Evolutionary conservation across 2,329 filamentous ascomycete genomes (phyloP), one percentile per base, ranked within the genome.

Genomic region (Trichoderma atrobrunneum): DNA sequence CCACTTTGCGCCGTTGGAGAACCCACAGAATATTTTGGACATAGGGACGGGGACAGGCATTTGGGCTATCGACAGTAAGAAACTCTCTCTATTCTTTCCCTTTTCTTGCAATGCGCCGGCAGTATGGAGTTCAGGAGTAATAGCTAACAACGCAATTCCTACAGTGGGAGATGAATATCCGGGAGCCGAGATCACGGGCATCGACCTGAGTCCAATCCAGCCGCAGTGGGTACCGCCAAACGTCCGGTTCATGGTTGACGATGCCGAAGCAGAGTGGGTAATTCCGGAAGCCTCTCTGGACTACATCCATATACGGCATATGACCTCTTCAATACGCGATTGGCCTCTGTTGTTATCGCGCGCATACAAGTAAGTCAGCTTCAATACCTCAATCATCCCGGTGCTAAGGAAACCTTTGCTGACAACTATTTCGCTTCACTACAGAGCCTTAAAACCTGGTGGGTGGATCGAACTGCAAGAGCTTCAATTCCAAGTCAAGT

Each of bases 1-100:
- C 16, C 82, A 83, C 70, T 80, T 81, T 67, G 81, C 84, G 32
- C 85, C 84, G 1, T 75, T 87, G 3, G 77, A 81, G 14, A 76
- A 80, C 11, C 75, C 73, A 16, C 75, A 85, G 61, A 76, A 76
- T 67, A 76, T 85, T 4, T 77, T 85, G 24, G 84, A 86, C 73
- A 73, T 86, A 32, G 84, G 84, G 80, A 79, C 73, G 73, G 80
- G 65, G 2, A 73, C 71, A 14, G 75, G 73, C 73, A 79, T 75
- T 2, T 88, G 86, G 85, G 85, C 86, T 0, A 84, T 88, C 63
- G 82, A 83, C 57, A 79, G 80, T 81, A 16, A 59, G 78, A 18
- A 43, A 18, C 30, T 28, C 14, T 28, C 14, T 18, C 24, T 34
- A 3, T 21, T 34, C 57, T 34, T 14, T 14, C 1, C 1, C 16